Conservation (phyloP, 2,329 filamentous ascomycete species). For the Arthrobotrys iridis region DNA sequence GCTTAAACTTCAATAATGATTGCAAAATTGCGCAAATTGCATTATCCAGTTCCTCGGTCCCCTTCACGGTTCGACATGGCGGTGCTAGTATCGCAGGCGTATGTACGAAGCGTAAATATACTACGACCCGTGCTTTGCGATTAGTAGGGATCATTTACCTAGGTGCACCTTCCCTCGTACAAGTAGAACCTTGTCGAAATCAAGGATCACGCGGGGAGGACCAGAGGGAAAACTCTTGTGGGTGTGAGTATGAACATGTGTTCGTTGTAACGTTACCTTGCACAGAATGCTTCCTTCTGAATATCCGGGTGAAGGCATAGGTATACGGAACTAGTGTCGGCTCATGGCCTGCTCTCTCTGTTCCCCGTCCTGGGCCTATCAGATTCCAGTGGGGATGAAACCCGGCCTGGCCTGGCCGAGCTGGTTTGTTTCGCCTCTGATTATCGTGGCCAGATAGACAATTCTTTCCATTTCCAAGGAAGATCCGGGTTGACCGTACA, state of each 20-base stretch:
- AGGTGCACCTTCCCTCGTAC: slow-evolving; percentile 51
- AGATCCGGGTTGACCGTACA: slow-evolving; percentile 29
- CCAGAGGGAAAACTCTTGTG: slow-evolving; percentile 14
- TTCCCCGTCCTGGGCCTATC: slow-evolving; percentile 41
- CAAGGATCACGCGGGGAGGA: slow-evolving; percentile 53
- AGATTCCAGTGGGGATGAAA: slow-evolving; percentile 35
- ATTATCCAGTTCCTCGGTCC: slow-evolving; percentile 43
- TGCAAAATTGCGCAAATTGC: slow-evolving; percentile 51
- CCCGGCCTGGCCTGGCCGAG: slow-evolving; percentile 32
- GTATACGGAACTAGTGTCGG: slow-evolving; percentile 48
- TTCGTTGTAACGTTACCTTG: slow-evolving; percentile 54
- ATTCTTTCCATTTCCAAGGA: slow-evolving; percentile 26
- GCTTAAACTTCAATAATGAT: slow-evolving; percentile 35
- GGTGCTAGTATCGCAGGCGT: slow-evolving; percentile 22
- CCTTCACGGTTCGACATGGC: slow-evolving; percentile 26
- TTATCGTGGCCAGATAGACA: slow-evolving; percentile 52
- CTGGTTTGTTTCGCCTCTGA: slow-evolving; percentile 46
- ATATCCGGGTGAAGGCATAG: slow-evolving; percentile 53
- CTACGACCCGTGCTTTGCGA: slow-evolving; percentile 20
- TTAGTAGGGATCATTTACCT: slow-evolving; percentile 40
- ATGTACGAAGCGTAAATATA: slow-evolving; percentile 40
- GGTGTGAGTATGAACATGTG: slow-evolving; percentile 47
- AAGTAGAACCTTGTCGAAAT: slow-evolving; percentile 51
- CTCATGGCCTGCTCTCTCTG: slow-evolving; percentile 23
- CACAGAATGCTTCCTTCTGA: slow-evolving; percentile 50